phyloP scores from a whole-genome alignment of 1,284 basidiomycete genomes.

The Puccinia hordei region DNA sequence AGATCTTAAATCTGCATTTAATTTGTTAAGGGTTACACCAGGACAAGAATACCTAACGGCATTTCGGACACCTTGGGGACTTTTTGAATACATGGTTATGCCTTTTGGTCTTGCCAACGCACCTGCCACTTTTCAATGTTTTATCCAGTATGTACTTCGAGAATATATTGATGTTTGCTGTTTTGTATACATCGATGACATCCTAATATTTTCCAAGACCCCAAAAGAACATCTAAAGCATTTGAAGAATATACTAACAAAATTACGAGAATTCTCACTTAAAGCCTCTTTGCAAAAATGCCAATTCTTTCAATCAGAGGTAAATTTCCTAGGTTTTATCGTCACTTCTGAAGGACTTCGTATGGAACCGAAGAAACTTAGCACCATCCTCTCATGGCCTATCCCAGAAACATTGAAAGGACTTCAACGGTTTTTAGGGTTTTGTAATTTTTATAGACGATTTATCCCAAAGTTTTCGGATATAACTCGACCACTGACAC shows the following conservation, averaged over 20 bases:
- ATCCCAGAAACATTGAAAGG: not conserved
- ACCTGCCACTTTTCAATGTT: constrained; percentile 55
- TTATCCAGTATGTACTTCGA: constrained; percentile 16
- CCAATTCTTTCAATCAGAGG: constrained; percentile 21
- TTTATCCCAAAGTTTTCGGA: constrained; percentile 31
- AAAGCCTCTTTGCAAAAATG: constrained; percentile 26
- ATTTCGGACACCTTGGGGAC: constrained; percentile 59
- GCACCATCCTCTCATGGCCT: constrained; percentile 29
- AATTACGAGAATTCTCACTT: not conserved
- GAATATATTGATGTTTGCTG: constrained; percentile 28
- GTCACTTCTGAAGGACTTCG: not conserved
- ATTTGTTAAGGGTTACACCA: constrained; percentile 56
- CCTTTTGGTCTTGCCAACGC: constrained; percentile 62
- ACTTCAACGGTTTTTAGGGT: constrained; percentile 28
- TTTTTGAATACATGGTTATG: constrained; percentile 62
- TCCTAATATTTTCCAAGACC: constrained; percentile 19
- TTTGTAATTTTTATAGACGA: constrained; percentile 27
- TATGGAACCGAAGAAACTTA: constrained; percentile 22
- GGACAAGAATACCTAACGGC: too few species aligned
- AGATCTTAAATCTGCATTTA: constrained; percentile 57
- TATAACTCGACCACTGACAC: not conserved
- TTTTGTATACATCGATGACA: constrained; percentile 39
- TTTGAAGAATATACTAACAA: not conserved
- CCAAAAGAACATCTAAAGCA: not conserved
- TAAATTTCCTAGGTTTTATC: constrained; percentile 33